These are phyloP conservation scores for Rhizoclosmatium globosum DNA, from an alignment of 192 early-diverging fungal species.

Conservation along the genomic window DNA sequence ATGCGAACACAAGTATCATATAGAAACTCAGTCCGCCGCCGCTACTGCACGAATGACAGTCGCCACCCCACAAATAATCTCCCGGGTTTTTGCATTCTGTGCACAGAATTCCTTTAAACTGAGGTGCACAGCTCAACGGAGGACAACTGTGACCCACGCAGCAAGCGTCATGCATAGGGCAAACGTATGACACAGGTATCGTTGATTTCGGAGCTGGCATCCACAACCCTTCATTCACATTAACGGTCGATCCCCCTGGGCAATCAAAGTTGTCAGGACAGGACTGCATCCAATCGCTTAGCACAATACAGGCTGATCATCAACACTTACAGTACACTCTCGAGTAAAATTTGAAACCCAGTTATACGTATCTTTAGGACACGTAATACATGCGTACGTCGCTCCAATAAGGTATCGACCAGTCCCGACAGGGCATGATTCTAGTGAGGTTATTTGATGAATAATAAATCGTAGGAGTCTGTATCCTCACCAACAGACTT, in stretches of 20 bases:
- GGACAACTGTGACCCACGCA: not conserved
- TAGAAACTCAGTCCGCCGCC: not conserved
- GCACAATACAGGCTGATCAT: too few species aligned
- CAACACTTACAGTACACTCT: too few species aligned
- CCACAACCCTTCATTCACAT: slow-evolving; percentile 13
- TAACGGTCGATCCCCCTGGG: slow-evolving; percentile 10
- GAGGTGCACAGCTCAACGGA: not conserved
- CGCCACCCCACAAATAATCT: slow-evolving; percentile 15
- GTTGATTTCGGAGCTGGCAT: not conserved
- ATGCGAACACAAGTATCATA: not conserved
- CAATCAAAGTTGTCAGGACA: too few species aligned
- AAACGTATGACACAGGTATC: slow-evolving; percentile 14
- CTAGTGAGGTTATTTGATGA: too few species aligned
- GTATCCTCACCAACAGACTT: too few species aligned
- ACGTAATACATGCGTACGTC: slow-evolving; percentile 13
- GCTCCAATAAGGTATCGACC: not conserved
- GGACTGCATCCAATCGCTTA: too few species aligned
- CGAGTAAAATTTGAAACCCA: not conserved
- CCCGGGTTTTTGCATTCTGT: slow-evolving; percentile 20
- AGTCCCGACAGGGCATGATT: too few species aligned
- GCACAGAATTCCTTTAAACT: slow-evolving; percentile 3
- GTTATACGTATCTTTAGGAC: slow-evolving; percentile 25
- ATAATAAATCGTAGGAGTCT: too few species aligned
- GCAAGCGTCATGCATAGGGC: slow-evolving; percentile 13
- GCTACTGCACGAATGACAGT: slow-evolving; percentile 15